Base-by-base conservation (phyloP, 345 rosid species). In the Iberis pinnata region DNA sequence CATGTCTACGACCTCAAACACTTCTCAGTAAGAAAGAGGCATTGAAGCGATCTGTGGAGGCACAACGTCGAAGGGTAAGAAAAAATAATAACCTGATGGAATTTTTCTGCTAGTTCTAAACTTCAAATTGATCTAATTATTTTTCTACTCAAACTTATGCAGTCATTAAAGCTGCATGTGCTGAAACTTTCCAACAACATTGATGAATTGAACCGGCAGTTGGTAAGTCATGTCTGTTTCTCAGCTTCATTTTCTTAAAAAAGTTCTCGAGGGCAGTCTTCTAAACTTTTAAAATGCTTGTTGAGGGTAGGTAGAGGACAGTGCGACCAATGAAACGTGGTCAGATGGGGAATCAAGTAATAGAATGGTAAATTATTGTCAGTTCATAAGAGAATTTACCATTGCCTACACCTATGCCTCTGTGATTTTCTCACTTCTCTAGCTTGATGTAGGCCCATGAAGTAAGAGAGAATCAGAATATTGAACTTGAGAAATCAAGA, bases 131-230 rank as follows among this genome's bases (percentile, higher is more conserved):
- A 36, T 36, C 13, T 17, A n/a, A 33, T 22, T 60, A 6, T 8
- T 11, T 24, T 24, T 54, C 27, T 54, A 32, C 48, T 42, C 20
- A 14, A 54, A 60, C 27, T 49, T 53, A 25, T 74, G 80, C 84
- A 90, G 98, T 84, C 95, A 61, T 48, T 90, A 80, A 87, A 90
- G 71, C 86, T 84, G 58, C 88, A 90, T 74, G 83, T 90, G 51
- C 62, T 87, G 79, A 74, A 76, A 82, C 95, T 87, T 59, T 64
- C 79, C 39, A 73, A 53, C 60, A 82, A 76, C 70, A 70, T 87
- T 52, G 80, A 82, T 24, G 72, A 75, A 33, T 48, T 82, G 73
- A 74, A 83, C 63, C 75, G 53, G 51, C 75, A 77, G 31, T 43
- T 87, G 89, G 98, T 87, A 75, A 75, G 89, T 57, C 52, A 16